phyloP scores from a whole-genome alignment of 108 stramenopile species.

The Skeletonema costatum region DNA sequence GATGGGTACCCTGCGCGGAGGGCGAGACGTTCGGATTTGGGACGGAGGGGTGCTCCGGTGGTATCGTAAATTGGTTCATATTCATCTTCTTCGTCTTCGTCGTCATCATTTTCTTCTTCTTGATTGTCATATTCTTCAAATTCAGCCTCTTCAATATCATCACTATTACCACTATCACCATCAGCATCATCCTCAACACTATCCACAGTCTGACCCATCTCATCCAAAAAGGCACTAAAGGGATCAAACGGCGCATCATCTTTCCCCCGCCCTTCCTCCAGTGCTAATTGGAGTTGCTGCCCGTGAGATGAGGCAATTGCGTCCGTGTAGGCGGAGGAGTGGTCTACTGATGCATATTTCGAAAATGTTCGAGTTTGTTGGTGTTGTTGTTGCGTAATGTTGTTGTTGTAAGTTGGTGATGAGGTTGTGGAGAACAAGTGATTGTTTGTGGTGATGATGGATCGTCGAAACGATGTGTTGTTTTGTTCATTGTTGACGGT shows the following conservation, averaged over 20 bases:
- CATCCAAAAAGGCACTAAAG: slow-evolving; percentile 60
- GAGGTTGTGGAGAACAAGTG: not conserved
- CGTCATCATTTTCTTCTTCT: slow-evolving; percentile 31
- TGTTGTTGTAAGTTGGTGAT: not conserved
- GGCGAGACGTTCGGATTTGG: slow-evolving; percentile 59
- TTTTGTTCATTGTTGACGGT: not conserved
- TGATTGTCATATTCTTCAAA: slow-evolving; percentile 31
- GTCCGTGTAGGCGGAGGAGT: slow-evolving; percentile 67
- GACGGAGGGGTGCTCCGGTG: slow-evolving; percentile 62
- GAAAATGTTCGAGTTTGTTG: slow-evolving; percentile 12
- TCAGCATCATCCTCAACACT: slow-evolving; percentile 4
- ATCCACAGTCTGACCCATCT: slow-evolving; percentile 25
- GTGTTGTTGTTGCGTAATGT: not conserved
- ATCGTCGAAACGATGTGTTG: not conserved
- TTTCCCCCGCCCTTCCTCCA: slow-evolving; percentile 67
- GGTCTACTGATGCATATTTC: slow-evolving; percentile 61
- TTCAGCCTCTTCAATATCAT: slow-evolving; percentile 17
- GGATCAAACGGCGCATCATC: slow-evolving; percentile 85
- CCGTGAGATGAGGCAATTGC: slow-evolving; percentile 76
- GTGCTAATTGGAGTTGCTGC: slow-evolving; percentile 64
- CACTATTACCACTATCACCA: slow-evolving; percentile 42
- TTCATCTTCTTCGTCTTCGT: slow-evolving; percentile 49
- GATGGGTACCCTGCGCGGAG: slow-evolving; percentile 76
- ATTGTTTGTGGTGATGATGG: not conserved
- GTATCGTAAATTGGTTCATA: slow-evolving; percentile 46